phyloP scores from a whole-genome alignment of 129 eudicot genomes.

The Chrysanthemum lavandulifolium region DNA sequence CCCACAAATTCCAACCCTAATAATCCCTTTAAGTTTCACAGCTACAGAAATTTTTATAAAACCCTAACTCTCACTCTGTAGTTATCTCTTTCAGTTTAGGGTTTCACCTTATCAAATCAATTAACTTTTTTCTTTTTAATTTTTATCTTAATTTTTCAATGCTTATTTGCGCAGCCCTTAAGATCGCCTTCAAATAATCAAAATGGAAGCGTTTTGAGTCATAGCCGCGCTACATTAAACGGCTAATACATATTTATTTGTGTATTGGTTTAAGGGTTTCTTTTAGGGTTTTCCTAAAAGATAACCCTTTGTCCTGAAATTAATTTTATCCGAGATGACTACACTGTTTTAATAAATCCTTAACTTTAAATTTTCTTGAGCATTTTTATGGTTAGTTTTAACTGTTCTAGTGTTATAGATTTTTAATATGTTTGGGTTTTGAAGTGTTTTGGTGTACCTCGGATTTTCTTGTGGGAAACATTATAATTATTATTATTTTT shows the following conservation, averaged over 20 bases:
- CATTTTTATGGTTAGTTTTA: background rate
- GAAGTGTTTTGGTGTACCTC: slow-evolving; percentile 18
- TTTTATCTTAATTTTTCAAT: background rate
- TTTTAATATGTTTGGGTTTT: slow-evolving; percentile 16
- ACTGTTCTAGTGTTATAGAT: slow-evolving; percentile 7
- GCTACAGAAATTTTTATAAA: too few relatives aligned
- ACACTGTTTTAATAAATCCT: background rate
- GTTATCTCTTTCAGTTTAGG: too few relatives aligned
- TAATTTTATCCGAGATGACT: background rate
- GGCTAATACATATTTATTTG: background rate
- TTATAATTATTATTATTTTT: background rate
- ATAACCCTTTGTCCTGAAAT: background rate
- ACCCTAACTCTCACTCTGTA: too few relatives aligned
- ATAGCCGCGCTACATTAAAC: slow-evolving; percentile 80
- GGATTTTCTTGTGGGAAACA: slow-evolving; percentile 26
- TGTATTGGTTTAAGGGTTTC: slow-evolving; percentile 33
- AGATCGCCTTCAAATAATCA: slow-evolving; percentile 79
- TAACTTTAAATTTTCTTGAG: background rate
- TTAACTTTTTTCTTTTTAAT: background rate
- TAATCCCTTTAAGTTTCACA: too few relatives aligned
- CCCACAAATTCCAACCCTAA: too few relatives aligned
- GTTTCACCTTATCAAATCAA: background rate
- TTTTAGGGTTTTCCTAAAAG: slow-evolving; percentile 76
- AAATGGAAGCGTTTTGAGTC: slow-evolving; percentile 98
- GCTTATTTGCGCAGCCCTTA: slow-evolving; percentile 70